Base-by-base conservation (phyloP, 2,329 filamentous ascomycete genomes). In the Clarireedia sp. region DNA sequence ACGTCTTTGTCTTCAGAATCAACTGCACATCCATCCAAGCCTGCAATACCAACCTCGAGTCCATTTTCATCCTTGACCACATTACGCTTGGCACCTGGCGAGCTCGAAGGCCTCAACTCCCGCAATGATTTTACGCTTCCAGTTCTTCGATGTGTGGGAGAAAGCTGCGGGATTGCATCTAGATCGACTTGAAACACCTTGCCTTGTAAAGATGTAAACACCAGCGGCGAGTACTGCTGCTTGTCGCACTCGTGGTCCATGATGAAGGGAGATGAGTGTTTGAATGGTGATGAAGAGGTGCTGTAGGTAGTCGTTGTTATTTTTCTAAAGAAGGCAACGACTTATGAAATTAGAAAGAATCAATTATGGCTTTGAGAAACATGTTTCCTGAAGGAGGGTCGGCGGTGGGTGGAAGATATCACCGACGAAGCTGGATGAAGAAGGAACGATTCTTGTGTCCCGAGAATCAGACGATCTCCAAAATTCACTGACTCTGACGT, bases 101-200 rank as follows among this genome's bases (percentile, higher is more conserved):
- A 40, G 21, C 41, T 23, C 26, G 45, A 24, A 43, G 37, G 10
- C 14, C 52, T 54, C 14, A 54, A 7, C 7, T 54, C 45, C n/a
- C 17, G 17, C 12, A 54, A 29, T 33, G 52, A 49, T 19, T 38
- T 19, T 19, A 48, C 36, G 19, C 51, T 54, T 17, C 37, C 40
- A 5, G 45, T 33, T 43, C 9, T 54, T 19, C 14, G 36, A 23
- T 54, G 44, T 14, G 29, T 49, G 7, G 45, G 45, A 8, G 54
- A 53, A 24, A 54, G 48, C 24, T 36, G 37, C 33, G 37, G 36
- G 16, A 43, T 43, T 4, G 36, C 24, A 5, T 59, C 49, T 17
- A 44, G 40, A 56, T 51, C 47, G 46, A 63, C 21, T 23, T 56
- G 45, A 26, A 58, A 57, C 12, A 59, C 36, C 24, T 56, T 54